Evolutionary conservation across 2,329 filamentous ascomycete genomes (phyloP).

Genomic region (Nannizziopsis barbatae): DNA sequence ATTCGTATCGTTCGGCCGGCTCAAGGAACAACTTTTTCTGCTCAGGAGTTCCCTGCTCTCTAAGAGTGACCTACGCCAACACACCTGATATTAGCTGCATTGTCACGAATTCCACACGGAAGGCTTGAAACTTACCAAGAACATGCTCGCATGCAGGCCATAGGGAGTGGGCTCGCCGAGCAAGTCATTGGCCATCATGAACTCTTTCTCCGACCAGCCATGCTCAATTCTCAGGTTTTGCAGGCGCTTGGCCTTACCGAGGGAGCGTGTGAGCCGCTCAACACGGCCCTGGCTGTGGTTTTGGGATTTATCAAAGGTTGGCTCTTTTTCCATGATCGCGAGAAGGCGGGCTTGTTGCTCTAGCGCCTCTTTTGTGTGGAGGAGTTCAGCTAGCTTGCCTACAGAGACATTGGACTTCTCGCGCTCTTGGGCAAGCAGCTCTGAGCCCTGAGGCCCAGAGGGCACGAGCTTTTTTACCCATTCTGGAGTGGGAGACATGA

Average conservation of each 20-base stretch:
- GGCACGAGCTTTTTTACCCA: slow-evolving; percentile 60
- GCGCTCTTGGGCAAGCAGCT: slow-evolving; percentile 59
- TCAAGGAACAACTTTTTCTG: slow-evolving; percentile 64
- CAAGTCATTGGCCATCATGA: slow-evolving; percentile 53
- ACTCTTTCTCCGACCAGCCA: slow-evolving; percentile 57
- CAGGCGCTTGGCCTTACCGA: slow-evolving; percentile 60
- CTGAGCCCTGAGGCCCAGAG: slow-evolving; percentile 55
- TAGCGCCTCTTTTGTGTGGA: slow-evolving; percentile 57
- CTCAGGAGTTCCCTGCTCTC: slow-evolving; percentile 59
- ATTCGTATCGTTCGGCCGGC: slow-evolving; percentile 56
- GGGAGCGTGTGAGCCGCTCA: slow-evolving; percentile 56
- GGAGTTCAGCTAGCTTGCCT: slow-evolving; percentile 54
- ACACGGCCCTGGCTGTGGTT: slow-evolving; percentile 63
- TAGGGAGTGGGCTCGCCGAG: slow-evolving; percentile 65
- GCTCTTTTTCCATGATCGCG: slow-evolving; percentile 53
- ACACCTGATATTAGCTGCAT: not conserved
- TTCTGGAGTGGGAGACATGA: slow-evolving; percentile 40
- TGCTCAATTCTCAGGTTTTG: slow-evolving; percentile 55
- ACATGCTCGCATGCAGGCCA: slow-evolving; percentile 61
- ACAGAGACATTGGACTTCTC: slow-evolving; percentile 56
- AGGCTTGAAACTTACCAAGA: slow-evolving; percentile 40
- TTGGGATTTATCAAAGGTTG: slow-evolving; percentile 65
- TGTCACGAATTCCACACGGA: not conserved
- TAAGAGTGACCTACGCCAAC: slow-evolving; percentile 48
- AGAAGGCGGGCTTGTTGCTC: slow-evolving; percentile 51